These are phyloP conservation scores for Angophora floribunda DNA, from an alignment of 345 rosid genomes.

Conservation along the genomic window DNA sequence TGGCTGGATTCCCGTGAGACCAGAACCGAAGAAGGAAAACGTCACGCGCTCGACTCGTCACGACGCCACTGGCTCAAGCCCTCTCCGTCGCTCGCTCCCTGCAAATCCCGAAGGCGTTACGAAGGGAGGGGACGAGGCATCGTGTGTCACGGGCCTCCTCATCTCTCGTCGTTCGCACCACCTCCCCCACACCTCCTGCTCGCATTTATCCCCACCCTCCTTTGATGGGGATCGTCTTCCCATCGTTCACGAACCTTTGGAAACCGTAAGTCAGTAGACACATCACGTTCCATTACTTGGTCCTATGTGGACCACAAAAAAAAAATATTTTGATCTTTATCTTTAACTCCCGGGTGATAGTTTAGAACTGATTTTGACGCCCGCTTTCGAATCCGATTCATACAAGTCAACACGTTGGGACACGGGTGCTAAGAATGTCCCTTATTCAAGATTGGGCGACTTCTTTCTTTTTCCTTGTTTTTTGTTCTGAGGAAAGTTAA, in stretches of 20 bases:
- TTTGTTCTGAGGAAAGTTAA: background rate
- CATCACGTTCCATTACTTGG: background rate
- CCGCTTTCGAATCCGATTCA: background rate
- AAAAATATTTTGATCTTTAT: too few relatives aligned
- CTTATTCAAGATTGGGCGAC: background rate
- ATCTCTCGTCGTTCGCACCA: background rate
- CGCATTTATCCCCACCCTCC: background rate
- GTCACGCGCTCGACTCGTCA: background rate
- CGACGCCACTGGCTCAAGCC: too few relatives aligned
- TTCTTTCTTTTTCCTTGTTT: background rate
- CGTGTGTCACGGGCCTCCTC: background rate
- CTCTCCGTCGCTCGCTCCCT: too few relatives aligned
- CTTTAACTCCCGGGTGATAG: background rate
- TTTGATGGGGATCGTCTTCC: background rate
- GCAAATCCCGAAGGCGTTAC: too few relatives aligned
- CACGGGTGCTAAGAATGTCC: background rate
- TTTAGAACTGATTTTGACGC: background rate
- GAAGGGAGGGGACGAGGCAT: too few relatives aligned
- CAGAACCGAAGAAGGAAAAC: conserved; percentile 3
- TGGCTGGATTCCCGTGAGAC: conserved; percentile 33
- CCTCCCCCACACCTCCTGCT: background rate
- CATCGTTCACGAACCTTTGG: background rate
- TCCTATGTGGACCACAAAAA: background rate
- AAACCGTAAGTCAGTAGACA: background rate
- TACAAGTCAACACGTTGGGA: background rate